Percentiles rank a stretch among this genome's conserved stretches.
These are phyloP conservation scores for Diplodia scrobiculata DNA, from an alignment of 2,329 filamentous ascomycete genomes.

Conservation along the genomic window DNA sequence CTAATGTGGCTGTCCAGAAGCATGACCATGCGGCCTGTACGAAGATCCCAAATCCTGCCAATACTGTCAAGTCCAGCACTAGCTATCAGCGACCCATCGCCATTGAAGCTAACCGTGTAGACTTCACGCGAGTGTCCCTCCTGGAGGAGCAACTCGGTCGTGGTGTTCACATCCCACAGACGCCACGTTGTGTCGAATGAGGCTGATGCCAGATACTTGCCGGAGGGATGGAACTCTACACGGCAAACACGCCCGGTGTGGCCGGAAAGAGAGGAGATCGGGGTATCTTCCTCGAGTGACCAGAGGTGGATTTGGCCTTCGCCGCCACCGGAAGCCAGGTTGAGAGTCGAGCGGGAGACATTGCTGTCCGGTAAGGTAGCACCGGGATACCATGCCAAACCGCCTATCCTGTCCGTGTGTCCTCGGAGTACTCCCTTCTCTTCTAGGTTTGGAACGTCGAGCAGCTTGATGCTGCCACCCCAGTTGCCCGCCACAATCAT, in stretches of 20 bases:
- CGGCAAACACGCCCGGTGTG: constrained; percentile 87
- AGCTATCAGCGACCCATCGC: constrained; percentile 84
- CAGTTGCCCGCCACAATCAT: constrained; percentile 88
- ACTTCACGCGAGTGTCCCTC: constrained; percentile 95
- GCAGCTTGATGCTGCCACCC: constrained; percentile 83
- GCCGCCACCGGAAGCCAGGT: constrained; percentile 86
- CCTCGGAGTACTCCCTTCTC: constrained; percentile 75
- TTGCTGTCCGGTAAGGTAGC: constrained; percentile 71
- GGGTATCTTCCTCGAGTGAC: constrained; percentile 84
- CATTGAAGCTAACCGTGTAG: constrained; percentile 85
- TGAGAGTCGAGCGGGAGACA: constrained; percentile 72
- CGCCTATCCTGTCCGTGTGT: constrained; percentile 86
- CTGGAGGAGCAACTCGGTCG: constrained; percentile 80
- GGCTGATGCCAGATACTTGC: constrained; percentile 84
- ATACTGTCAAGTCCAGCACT: constrained; percentile 94
- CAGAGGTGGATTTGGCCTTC: constrained; percentile 87
- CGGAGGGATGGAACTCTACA: constrained; percentile 92
- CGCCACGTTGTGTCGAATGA: constrained; percentile 97
- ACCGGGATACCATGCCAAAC: constrained; percentile 85
- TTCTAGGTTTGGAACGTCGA: constrained; percentile 79
- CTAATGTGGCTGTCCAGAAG: constrained; percentile 91
- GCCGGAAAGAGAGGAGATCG: constrained; percentile 76
- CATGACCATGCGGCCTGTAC: constrained; percentile 92
- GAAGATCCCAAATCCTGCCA: constrained; percentile 90
- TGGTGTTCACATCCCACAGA: constrained; percentile 89